Evolutionary conservation across 1,139 yeast species (phyloP).

Genomic region (Hyphopichia wangnamkhiaoensis): DNA sequence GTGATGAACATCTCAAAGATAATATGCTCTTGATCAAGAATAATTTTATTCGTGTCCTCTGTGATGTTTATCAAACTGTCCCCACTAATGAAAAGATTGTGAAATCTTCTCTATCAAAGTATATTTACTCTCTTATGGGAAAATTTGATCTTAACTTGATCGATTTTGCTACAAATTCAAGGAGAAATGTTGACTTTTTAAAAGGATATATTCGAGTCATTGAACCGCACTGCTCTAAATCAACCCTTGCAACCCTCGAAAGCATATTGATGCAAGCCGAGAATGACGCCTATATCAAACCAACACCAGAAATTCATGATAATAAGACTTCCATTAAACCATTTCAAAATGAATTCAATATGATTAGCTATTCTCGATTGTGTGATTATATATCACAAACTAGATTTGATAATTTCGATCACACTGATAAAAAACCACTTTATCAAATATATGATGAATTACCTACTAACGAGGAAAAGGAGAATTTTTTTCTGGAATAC

Average conservation of each 20-base stretch:
- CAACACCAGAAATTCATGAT: neutral
- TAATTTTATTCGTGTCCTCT: neutral
- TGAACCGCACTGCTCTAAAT: too few species aligned
- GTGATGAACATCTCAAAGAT: neutral
- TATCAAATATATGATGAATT: conserved; percentile 20
- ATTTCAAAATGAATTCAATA: conserved; percentile 19
- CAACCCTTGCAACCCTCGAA: too few species aligned
- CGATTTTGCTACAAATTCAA: neutral
- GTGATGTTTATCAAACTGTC: neutral
- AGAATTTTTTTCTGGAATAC: conserved; percentile 35
- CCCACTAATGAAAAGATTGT: neutral
- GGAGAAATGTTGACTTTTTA: too few species aligned
- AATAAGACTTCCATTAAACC: conserved; percentile 12
- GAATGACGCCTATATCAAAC: too few species aligned
- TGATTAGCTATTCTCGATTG: conserved; percentile 18
- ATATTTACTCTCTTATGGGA: neutral
- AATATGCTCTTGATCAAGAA: neutral
- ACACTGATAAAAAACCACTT: conserved; percentile 10
- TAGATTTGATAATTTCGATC: conserved; percentile 13
- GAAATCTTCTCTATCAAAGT: neutral
- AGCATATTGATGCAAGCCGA: too few species aligned
- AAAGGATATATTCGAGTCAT: too few species aligned
- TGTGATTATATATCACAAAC: conserved; percentile 22
- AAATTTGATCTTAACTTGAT: neutral
- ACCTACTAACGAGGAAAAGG: conserved; percentile 7